Conservation (phyloP, 176 grass and related monocot genomes). For the Thinopyrum elongatum region DNA sequence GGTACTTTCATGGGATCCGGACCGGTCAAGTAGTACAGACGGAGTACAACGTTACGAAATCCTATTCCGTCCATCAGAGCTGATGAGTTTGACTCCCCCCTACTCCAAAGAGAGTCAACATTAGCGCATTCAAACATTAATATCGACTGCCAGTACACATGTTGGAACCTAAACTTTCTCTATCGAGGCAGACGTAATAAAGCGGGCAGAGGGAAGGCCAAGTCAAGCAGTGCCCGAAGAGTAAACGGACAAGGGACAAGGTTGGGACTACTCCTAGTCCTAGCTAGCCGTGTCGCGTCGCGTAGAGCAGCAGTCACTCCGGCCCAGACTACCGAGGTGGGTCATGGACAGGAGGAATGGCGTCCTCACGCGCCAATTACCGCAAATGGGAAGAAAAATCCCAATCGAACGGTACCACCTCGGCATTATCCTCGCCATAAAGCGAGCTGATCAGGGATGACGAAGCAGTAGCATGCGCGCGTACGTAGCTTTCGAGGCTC, state of each 20-base stretch:
- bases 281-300: conserved; percentile 17
- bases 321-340: conserved; percentile 25
- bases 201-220: neutral
- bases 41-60: neutral
- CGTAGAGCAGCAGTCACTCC: conserved; percentile 17
- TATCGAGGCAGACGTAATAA: conserved; percentile 7
- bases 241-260: conserved; percentile 11
- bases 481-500: conserved; percentile 24
- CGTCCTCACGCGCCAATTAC: conserved; percentile 19
- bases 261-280: neutral
- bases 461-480: conserved; percentile 23
- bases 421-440: conserved; percentile 23
- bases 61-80: neutral
- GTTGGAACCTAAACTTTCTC: conserved; percentile 37
- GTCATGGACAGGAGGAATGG: neutral
- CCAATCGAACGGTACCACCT: conserved; percentile 21
- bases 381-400: conserved; percentile 31
- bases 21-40: neutral
- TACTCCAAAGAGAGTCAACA: neutral
- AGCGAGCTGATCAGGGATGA: neutral
- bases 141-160: neutral
- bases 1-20: too few relatives aligned
- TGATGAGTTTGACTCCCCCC: neutral
- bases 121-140: neutral
- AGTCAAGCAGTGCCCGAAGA: neutral